Evolutionary conservation across 768 basidiomycete genomes (phyloP).

Genomic region (Lactarius vividus): DNA sequence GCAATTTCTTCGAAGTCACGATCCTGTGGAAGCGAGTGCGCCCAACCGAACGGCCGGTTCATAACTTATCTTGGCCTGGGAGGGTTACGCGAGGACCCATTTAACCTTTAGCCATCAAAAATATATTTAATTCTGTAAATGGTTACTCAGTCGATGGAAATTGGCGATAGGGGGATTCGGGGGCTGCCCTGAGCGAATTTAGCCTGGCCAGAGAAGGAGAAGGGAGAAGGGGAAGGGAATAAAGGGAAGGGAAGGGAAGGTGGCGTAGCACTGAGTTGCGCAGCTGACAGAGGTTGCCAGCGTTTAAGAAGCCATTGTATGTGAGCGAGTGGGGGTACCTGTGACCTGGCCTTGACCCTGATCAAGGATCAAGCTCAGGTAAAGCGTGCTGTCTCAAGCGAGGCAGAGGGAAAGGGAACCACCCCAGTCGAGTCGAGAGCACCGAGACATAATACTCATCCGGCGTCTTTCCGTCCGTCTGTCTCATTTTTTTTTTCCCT

Average conservation of each 20-base stretch:
- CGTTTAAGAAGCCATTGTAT: not conserved
- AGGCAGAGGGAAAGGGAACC: not conserved
- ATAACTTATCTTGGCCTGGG: not conserved
- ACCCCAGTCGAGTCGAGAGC: not conserved
- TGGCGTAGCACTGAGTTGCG: conserved; percentile 2
- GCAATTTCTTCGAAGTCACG: conserved; percentile 10
- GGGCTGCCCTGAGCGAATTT: conserved; percentile 10
- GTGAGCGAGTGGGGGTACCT: not conserved
- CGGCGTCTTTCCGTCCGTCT: not conserved
- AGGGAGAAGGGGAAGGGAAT: too few relatives aligned
- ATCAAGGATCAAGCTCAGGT: not conserved
- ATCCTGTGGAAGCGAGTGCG: conserved; percentile 2
- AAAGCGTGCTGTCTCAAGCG: not conserved
- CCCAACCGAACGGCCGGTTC: not conserved
- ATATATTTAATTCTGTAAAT: conserved; percentile 8
- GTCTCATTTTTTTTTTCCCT: not conserved
- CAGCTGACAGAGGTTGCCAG: conserved; percentile 2
- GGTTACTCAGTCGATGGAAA: not conserved
- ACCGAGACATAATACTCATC: not conserved
- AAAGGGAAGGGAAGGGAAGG: not conserved
- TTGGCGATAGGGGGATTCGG: not conserved
- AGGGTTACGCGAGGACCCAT: conserved; percentile 14
- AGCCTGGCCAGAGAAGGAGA: not conserved
- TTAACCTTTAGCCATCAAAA: conserved; percentile 24
- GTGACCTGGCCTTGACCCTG: conserved; percentile 1